phyloP scores from a whole-genome alignment of 2,329 filamentous ascomycete genomes.

The Exophiala mesophila region DNA sequence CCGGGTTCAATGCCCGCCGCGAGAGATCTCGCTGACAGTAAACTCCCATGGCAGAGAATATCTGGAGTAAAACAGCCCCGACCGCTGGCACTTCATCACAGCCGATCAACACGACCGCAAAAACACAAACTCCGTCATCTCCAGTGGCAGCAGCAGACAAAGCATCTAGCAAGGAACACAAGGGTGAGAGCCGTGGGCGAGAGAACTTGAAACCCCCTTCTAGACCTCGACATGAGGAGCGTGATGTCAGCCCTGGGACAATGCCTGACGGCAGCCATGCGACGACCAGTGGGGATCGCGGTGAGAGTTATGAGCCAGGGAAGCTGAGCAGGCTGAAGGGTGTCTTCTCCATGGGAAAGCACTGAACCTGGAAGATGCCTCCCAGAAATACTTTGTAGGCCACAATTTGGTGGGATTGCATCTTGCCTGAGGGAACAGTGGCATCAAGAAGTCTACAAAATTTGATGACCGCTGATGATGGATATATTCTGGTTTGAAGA shows the following conservation, averaged over 20 bases:
- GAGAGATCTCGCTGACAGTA: neutral
- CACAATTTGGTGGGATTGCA: no score
- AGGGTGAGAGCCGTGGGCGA: slow-evolving; percentile 8
- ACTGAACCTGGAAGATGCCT: no score
- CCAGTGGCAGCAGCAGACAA: neutral
- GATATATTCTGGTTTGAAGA: no score
- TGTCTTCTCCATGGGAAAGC: slow-evolving; percentile 19
- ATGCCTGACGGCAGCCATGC: slow-evolving; percentile 25
- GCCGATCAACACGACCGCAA: slow-evolving; percentile 2
- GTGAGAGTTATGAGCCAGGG: slow-evolving; percentile 21
- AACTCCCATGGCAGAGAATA: slow-evolving; percentile 6
- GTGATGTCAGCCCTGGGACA: slow-evolving; percentile 24
- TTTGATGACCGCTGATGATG: no score
- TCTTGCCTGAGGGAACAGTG: no score
- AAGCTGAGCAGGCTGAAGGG: slow-evolving; percentile 22
- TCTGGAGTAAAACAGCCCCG: neutral
- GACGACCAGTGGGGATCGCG: slow-evolving; percentile 22
- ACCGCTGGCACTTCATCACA: slow-evolving; percentile 6
- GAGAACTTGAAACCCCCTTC: slow-evolving; percentile 8
- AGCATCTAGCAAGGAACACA: slow-evolving; percentile 3
- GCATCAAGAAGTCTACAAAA: no score
- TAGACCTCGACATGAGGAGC: slow-evolving; percentile 11
- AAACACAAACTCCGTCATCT: neutral
- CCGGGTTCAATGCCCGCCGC: neutral
- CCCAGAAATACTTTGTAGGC: no score